Percentiles rank a stretch among this genome's conserved stretches.
These are phyloP conservation scores for Sphaerulina musiva DNA, from an alignment of 2,329 filamentous ascomycete genomes.

Conservation along the genomic window DNA sequence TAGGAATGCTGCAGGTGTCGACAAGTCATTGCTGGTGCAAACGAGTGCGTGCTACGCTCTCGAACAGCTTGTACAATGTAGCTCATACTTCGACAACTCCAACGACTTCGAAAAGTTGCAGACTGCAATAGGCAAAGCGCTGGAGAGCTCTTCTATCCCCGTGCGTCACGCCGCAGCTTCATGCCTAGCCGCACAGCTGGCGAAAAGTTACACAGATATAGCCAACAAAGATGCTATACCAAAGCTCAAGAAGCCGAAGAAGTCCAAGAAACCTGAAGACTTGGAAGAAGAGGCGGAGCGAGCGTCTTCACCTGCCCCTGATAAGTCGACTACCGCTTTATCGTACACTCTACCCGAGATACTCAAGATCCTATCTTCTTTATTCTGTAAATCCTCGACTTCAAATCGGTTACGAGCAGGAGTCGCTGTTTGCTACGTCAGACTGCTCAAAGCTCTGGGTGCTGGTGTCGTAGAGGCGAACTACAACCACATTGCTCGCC, in stretches of 20 bases:
- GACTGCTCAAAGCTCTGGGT: constrained; percentile 69
- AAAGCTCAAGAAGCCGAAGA: constrained; percentile 64
- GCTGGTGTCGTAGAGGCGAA: constrained; percentile 76
- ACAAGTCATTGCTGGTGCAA: constrained; percentile 79
- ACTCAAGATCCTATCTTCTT: constrained; percentile 67
- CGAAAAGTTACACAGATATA: constrained; percentile 69
- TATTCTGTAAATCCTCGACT: constrained; percentile 72
- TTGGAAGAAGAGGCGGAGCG: constrained; percentile 63
- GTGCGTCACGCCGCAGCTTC: constrained; percentile 82
- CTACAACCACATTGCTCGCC: constrained; percentile 74
- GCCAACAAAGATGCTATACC: constrained; percentile 47
- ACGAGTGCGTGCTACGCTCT: constrained; percentile 73
- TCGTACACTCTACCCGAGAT: constrained; percentile 71
- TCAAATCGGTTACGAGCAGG: constrained; percentile 75
- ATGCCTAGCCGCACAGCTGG: constrained; percentile 73
- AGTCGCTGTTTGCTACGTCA: constrained; percentile 80
- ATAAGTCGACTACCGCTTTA: constrained; percentile 63
- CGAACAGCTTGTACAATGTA: constrained; percentile 63
- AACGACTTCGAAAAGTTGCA: constrained; percentile 87
- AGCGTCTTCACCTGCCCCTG: constrained; percentile 68
- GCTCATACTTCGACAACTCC: constrained; percentile 77
- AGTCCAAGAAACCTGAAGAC: constrained; percentile 59
- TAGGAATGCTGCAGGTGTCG: constrained; percentile 65
- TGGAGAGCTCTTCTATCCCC: constrained; percentile 67
- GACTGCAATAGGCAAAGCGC: constrained; percentile 72